Evolutionary conservation across 2,329 filamentous ascomycete species (phyloP).

Genomic region (Fusarium coffeatum): DNA sequence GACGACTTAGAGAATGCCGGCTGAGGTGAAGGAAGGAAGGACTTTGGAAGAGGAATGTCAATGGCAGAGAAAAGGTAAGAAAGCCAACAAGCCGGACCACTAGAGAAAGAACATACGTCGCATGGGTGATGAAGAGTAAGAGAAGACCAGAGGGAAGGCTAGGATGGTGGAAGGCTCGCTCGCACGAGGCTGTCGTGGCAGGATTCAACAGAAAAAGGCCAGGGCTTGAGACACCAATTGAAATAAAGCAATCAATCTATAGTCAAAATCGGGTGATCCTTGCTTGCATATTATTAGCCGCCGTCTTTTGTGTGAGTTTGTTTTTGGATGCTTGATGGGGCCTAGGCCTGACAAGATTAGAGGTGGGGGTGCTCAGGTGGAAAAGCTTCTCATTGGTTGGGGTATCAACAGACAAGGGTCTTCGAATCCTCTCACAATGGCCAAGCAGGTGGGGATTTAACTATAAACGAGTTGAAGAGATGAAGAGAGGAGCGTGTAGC

Average conservation of each 20-base stretch:
- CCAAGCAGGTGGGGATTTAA: slow-evolving; percentile 21
- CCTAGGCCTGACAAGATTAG: slow-evolving; percentile 3
- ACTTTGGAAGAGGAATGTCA: slow-evolving; percentile 13
- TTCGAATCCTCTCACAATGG: slow-evolving; percentile 4
- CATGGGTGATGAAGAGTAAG: slow-evolving; percentile 14
- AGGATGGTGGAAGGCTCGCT: slow-evolving; percentile 47
- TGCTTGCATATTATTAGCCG: neutral
- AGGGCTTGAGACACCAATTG: neutral
- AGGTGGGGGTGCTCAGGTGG: neutral
- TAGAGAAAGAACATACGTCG: slow-evolving; percentile 15
- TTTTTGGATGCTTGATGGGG: slow-evolving; percentile 3
- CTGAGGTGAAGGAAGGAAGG: slow-evolving; percentile 17
- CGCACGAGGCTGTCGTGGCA: slow-evolving; percentile 46
- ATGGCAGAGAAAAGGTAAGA: slow-evolving; percentile 18
- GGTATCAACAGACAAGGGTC: slow-evolving; percentile 13
- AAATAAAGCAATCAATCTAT: neutral
- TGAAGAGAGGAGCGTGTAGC: slow-evolving; percentile 14
- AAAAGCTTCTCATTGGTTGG: slow-evolving; percentile 4
- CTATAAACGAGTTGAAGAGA: slow-evolving; percentile 24
- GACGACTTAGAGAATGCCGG: slow-evolving; percentile 18
- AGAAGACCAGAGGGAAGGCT: slow-evolving; percentile 40
- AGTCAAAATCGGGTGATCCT: neutral
- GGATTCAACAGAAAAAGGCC: slow-evolving; percentile 15
- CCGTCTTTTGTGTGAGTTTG: neutral
- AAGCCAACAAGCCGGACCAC: slow-evolving; percentile 19